Evolutionary conservation across 2,329 filamentous ascomycete genomes (phyloP).

Genomic region (Penicillium sp.): DNA sequence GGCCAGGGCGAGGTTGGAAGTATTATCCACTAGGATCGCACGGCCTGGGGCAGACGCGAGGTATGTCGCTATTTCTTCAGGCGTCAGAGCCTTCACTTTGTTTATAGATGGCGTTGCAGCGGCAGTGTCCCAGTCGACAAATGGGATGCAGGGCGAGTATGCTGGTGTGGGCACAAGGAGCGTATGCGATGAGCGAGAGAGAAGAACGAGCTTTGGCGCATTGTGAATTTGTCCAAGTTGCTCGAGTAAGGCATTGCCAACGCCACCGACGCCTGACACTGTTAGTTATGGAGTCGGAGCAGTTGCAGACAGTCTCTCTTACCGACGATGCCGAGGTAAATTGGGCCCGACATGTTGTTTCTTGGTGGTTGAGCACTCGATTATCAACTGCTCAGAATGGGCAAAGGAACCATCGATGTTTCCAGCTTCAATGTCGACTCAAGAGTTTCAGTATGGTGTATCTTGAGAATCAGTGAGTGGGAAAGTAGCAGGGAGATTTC

Average conservation of each 20-base stretch:
- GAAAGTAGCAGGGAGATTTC: no score
- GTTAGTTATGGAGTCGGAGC: background rate
- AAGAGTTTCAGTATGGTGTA: no score
- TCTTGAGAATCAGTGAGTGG: no score
- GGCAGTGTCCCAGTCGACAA: slow-evolving; percentile 55
- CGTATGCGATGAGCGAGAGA: slow-evolving; percentile 80
- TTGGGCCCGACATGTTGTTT: no score
- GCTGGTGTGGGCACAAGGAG: slow-evolving; percentile 69
- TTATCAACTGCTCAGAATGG: no score
- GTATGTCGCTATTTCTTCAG: slow-evolving; percentile 71
- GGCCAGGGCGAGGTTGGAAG: slow-evolving; percentile 82
- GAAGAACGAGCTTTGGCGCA: slow-evolving; percentile 73
- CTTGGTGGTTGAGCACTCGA: no score
- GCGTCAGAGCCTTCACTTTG: slow-evolving; percentile 50
- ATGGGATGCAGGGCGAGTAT: slow-evolving; percentile 61
- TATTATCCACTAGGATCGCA: slow-evolving; percentile 90
- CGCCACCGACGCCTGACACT: slow-evolving; percentile 71
- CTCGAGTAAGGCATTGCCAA: slow-evolving; percentile 83
- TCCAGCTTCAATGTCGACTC: no score
- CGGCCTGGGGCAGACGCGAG: slow-evolving; percentile 74
- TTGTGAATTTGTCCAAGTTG: slow-evolving; percentile 72
- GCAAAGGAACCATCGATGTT: no score
- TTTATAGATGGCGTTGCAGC: slow-evolving; percentile 61
- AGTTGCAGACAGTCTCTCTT: slow-evolving; percentile 14
- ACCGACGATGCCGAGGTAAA: slow-evolving; percentile 47